Evolutionary conservation across 164 flowering plant genomes (phyloP).

Genomic region (Hamamelis virginiana): DNA sequence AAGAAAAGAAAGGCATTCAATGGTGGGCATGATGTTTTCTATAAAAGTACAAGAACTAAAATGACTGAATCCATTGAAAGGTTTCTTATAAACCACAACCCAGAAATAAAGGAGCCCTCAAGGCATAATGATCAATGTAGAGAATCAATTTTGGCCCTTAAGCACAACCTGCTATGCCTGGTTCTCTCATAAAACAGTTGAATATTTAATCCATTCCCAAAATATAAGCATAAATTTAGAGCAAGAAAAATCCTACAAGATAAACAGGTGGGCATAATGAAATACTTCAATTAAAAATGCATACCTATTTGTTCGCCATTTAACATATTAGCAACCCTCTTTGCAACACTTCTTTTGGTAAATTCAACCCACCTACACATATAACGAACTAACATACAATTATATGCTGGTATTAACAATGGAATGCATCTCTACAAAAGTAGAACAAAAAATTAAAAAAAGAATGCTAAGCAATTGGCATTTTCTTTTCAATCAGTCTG

Average conservation of each 20-base stretch:
- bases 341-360: slow-evolving; percentile 67
- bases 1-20: neutral
- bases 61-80: no score
- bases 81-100: no score
- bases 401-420: neutral
- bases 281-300: neutral
- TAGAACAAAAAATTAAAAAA: neutral
- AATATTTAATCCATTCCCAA: neutral
- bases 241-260: neutral
- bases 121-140: no score
- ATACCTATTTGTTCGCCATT: slow-evolving; percentile 92
- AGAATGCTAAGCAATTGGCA: no score
- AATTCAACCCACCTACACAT: slow-evolving; percentile 91
- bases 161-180: neutral
- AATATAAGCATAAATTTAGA: neutral
- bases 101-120: no score
- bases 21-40: neutral
- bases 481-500: no score
- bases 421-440: neutral
- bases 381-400: neutral
- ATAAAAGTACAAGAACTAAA: neutral
- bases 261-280: neutral
- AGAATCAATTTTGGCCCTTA: neutral
- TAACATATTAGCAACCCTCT: slow-evolving; percentile 70
- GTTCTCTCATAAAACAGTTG: neutral